Base-by-base conservation (phyloP, 2,329 filamentous ascomycete species). In the Meredithiella fracta region DNA sequence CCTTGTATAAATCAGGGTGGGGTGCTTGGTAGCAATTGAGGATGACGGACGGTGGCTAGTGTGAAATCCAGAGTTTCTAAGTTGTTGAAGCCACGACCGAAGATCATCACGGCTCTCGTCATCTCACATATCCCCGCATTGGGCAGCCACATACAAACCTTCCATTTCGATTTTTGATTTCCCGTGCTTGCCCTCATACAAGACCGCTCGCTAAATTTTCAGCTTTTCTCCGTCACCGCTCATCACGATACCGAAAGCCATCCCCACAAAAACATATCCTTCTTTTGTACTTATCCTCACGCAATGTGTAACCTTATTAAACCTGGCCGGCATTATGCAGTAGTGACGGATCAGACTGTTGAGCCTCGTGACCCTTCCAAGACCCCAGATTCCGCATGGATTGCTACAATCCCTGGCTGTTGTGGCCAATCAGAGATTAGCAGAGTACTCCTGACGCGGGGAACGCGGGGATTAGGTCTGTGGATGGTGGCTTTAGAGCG, bases 301-400 rank as follows among this genome's bases (percentile, higher is more conserved):
- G 14, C 22, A 49, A 14, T 25, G 47, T 8, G 47, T 25, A 25
- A 23, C 47, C 25, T 51, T 51, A 15, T 51, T 15, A 17, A 15
- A n/a, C 23, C 47, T 29, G n/a, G 40, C 20, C 15, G 20, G 22
- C 44, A 49, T 23, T n/a, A n/a, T 25, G 17, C 44, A 49, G 22
- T 22, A 20, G 29, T 38, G 29, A 52, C 23, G 50, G 31, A 52
- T 52, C 50, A 37, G n/a, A 29, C 38, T 54, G 31, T 56, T 51
- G 47, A 56, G 54, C 54, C 54, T 56, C 54, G 47, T 56, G 54
- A 56, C 54, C 53, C 22, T 54, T 54, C 42, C 38, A 31, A 17
- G 40, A 23, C 53, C 53, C 42, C 42, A 31, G 38, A 54, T 15
- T n/a, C 26, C 47, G 34, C 54, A 56, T 51, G 47, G 40, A 40